A percentile compares a stretch with the other conserved stretches of the same genome.
Conservation (phyloP, 768 basidiomycete species). For the Hebeloma cylindrosporum region DNA sequence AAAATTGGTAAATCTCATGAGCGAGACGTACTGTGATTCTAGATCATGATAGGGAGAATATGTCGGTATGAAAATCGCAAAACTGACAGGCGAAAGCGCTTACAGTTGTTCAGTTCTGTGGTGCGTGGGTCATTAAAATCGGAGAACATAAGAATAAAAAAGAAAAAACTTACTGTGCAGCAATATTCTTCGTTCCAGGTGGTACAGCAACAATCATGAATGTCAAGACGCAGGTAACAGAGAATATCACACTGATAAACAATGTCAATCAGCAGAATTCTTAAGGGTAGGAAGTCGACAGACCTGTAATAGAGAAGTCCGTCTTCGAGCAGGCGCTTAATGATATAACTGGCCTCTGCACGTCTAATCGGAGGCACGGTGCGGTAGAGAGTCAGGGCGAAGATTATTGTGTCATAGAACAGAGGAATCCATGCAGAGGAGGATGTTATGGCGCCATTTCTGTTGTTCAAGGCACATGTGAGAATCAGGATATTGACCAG, state of each 20-base stretch:
- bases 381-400: slow-evolving; percentile 38
- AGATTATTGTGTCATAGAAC: slow-evolving; percentile 45
- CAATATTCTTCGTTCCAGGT: slow-evolving; percentile 44
- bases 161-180: slow-evolving; percentile 41
- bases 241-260: slow-evolving; percentile 42
- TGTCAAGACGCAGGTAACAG: slow-evolving; percentile 44
- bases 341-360: slow-evolving; percentile 36
- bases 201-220: slow-evolving; percentile 47
- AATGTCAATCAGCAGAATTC: neutral
- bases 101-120: slow-evolving; percentile 42
- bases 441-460: slow-evolving; percentile 40
- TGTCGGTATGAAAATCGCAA: no score
- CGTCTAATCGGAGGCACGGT: slow-evolving; percentile 37
- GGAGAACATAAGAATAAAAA: neutral
- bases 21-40: slow-evolving; percentile 17
- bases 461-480: slow-evolving; percentile 14
- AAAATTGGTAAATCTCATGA: neutral
- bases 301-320: slow-evolving; percentile 49
- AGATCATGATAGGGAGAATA: neutral
- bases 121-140: neutral
- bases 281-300: neutral
- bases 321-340: slow-evolving; percentile 43
- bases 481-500: slow-evolving; percentile 16
- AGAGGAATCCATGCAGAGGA: slow-evolving; percentile 53
- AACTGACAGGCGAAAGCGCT: no score